A percentile compares a stretch with the other conserved stretches of the same genome.
Evolutionary conservation across 106 monocot genomes (phyloP).

Genomic region (Dendrobium catenatum): DNA sequence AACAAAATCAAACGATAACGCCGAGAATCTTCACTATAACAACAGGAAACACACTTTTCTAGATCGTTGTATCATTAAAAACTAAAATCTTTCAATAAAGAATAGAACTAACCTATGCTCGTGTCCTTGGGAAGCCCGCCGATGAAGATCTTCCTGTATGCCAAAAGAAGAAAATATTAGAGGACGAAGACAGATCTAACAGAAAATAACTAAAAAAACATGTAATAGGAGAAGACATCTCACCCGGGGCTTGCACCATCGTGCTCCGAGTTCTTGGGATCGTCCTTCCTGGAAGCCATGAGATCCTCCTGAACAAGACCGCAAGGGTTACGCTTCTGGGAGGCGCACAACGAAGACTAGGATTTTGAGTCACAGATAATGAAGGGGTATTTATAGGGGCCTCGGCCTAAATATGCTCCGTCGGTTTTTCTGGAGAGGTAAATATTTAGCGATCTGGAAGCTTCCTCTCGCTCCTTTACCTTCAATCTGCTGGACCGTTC

Average conservation of each 20-base stretch:
- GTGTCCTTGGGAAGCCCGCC: conserved; percentile 22
- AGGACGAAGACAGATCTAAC: background rate
- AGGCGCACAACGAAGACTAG: background rate
- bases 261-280: conserved; percentile 9
- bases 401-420: background rate
- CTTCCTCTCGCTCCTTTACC: background rate
- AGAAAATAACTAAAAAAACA: background rate
- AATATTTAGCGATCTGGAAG: conserved; percentile 1
- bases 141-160: conserved; percentile 21
- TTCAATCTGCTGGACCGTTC: background rate
- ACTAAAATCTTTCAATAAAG: background rate
- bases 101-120: conserved; percentile 12
- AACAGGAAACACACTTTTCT: background rate
- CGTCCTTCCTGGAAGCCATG: conserved; percentile 6
- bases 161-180: background rate
- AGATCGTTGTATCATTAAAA: background rate
- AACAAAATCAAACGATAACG: background rate
- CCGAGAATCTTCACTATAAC: background rate
- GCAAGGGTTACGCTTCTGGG: background rate
- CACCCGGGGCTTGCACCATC: conserved; percentile 15
- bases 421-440: background rate
- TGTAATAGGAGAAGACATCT: background rate
- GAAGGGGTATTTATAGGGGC: background rate
- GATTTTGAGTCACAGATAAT: background rate
- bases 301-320: background rate